Base-by-base conservation (phyloP, 768 basidiomycete genomes). In the Cystofilobasidium ferigula region DNA sequence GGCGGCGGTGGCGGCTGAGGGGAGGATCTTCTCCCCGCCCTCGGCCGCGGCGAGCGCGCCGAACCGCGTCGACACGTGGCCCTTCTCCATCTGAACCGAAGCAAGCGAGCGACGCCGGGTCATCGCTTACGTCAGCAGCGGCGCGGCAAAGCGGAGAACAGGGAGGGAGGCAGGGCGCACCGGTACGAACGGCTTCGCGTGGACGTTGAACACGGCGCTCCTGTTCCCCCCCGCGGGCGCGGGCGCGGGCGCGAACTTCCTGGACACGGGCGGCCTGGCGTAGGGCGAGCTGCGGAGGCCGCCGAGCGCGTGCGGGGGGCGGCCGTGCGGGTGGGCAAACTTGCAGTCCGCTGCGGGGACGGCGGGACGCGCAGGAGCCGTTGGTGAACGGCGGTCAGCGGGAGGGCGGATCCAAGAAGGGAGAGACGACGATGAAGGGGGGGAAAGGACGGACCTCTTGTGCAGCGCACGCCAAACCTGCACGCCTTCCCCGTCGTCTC, bases 251-350 rank as follows among this genome's bases (percentile, higher is more conserved):
- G 43, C 57, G 32, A 30, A 26, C 32, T 60, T 60, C 10, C 35
- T 56, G 13, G 51, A 32, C 14, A n/a, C 13, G 18, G 51, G 30
- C 26, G 57, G 57, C 22, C 35, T 3, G 40, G 57, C 34, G 45
- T 68, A 62, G 0, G 67, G 62, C 28, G 56, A 35, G n/a, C 16
- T n/a, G 47, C 32, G 0, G 61, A 20, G 2, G 43, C 13, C 0
- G 36, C 3, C 7, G 51, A 56, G 0, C 30, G 14, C 8, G 47
- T 36, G 38, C 14, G 32, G 18, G 22, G 26, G 35, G 40, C 89
- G 86, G 13, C 86, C 87, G 64, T 88, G 84, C 0, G 94, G 94
- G 73, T 99, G 94, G 69, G 88, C 84, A 81, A 86, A 99, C n/a
- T 84, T 77, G 75, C 94, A 98, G 69, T 84, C 81, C 38, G 85